These are phyloP conservation scores for Cryptosporidium viatorum DNA, from an alignment of 169 alveolate genomes.

Conservation along the genomic window DNA sequence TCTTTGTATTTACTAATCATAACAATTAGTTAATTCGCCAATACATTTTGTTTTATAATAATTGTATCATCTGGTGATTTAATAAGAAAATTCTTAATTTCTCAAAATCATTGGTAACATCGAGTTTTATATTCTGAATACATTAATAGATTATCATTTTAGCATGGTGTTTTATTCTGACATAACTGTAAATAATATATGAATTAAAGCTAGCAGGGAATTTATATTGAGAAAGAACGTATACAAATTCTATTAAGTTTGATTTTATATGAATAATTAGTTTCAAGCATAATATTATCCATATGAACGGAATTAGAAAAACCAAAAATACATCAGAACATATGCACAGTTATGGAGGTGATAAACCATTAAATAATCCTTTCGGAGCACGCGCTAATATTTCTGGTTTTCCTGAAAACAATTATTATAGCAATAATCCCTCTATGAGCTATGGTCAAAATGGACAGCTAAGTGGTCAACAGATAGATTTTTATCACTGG, in stretches of 20 bases:
- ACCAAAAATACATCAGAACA: not conserved
- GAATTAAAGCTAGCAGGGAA: not conserved
- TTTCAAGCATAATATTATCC: not conserved
- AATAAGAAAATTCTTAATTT: not conserved
- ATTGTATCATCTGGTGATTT: not conserved
- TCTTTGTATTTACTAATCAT: not conserved
- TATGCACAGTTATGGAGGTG: not conserved
- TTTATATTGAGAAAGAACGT: not conserved
- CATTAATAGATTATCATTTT: too few species aligned
- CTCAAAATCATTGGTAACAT: not conserved
- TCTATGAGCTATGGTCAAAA: not conserved
- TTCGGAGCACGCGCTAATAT: slow-evolving; percentile 13
- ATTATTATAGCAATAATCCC: not conserved
- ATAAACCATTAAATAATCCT: slow-evolving; percentile 44
- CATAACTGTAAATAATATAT: not conserved
- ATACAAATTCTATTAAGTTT: too few species aligned
- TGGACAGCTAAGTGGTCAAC: slow-evolving; percentile 7
- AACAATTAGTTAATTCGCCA: not conserved
- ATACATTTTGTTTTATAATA: too few species aligned
- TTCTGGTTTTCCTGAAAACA: slow-evolving; percentile 6
- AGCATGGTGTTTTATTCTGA: not conserved
- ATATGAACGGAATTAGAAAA: slow-evolving; percentile 21
- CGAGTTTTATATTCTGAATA: not conserved
- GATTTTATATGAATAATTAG: not conserved
- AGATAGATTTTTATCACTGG: slow-evolving; percentile 41